Base-by-base conservation (phyloP, 306 rosid genomes). In the Acacia melanoxylon region DNA sequence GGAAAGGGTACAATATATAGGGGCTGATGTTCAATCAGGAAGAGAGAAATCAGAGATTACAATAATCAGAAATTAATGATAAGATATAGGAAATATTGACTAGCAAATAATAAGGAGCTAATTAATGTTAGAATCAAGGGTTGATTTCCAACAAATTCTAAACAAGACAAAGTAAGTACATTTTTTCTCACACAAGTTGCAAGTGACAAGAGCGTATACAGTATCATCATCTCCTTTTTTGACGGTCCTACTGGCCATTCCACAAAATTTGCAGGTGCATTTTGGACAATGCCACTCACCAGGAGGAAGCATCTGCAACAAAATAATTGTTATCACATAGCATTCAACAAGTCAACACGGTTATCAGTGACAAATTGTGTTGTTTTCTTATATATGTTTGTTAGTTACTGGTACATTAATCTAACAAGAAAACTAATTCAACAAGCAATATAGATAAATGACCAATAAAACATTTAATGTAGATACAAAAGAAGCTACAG, bases 271-370 rank as follows among this genome's bases (percentile, higher is more conserved):
- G 88, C 99, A 96, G 27, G 91, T 89, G 83, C 99, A 96, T 75
- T 96, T 94, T 76, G 97, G 95, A 85, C 99, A 96, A 78, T 85
- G 92, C 99, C 99, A 96, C 70, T 96, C 99, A 58, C 65, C 65
- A 58, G 31, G 65, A 58, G 31, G 65, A 58, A 22, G 65, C 31
- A 58, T 58, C 65, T 58, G 31, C 65, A 58, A 58, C 31, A 58
- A 58, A 20, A n/a, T 56, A n/a, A 58, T 58, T 58, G 12, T 54
- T 20, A 54, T 25, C 61, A 20, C 24, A 19, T 7, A 54, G 31
- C 63, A n/a, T 56, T 58, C 65, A 58, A 58, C 15, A 58, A 58
- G 29, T 58, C 6, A 58, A n/a, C 65, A 22, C 6, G 2, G 6
- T 58, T 5, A 22, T n/a, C 31, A 22, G 15, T 22, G 13, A 10